Base-by-base conservation (phyloP, 2,329 filamentous ascomycete genomes). In the Fusarium beomiforme region DNA sequence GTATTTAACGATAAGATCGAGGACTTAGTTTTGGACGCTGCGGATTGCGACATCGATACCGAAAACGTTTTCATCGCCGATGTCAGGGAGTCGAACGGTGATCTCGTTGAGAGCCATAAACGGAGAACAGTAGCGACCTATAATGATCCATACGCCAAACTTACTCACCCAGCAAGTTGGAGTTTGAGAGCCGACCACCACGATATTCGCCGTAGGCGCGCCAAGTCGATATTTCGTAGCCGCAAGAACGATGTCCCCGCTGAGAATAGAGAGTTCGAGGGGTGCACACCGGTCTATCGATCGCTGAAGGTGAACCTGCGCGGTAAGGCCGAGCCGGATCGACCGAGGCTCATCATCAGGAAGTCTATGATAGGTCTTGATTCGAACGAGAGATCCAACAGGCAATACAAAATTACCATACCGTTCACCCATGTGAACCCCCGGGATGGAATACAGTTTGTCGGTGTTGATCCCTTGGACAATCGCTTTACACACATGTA, bases 401-500 rank as follows among this genome's bases (percentile, higher is more conserved):
- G 80, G 71, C 86, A 87, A 51, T 85, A 79, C 71, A 81, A 81
- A 70, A 83, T 90, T 41, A 84, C 84, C 49, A 92, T 98, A 61
- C 93, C 96, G 36, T 99, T 97, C 77, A 85, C 86, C 24, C 89
- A 93, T 36, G 89, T 89, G 54, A 89, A 89, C 73, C 91, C 95
- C 54, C 88, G 93, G 47, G 96, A 99, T 79, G 95, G 94, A 24
- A 81, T 98, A 63, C 95, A 98, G 67, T 99, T 98, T 81, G 93
- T 97, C 19, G 95, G 96, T 7, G 88, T 96, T 39, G 90, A 94
- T 46, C 90, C 91, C 61, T 89, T 91, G 54, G 95, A 98, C 78
- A 86, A 86, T 60, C 89, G 95, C 67, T 99, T 95, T 79, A 94
- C 96, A 0, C 95, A 99, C 82, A 91, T 93, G 51, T 99, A 97